Base-by-base conservation (phyloP, 2,329 filamentous ascomycete species). In the Diaporthe amygdali region DNA sequence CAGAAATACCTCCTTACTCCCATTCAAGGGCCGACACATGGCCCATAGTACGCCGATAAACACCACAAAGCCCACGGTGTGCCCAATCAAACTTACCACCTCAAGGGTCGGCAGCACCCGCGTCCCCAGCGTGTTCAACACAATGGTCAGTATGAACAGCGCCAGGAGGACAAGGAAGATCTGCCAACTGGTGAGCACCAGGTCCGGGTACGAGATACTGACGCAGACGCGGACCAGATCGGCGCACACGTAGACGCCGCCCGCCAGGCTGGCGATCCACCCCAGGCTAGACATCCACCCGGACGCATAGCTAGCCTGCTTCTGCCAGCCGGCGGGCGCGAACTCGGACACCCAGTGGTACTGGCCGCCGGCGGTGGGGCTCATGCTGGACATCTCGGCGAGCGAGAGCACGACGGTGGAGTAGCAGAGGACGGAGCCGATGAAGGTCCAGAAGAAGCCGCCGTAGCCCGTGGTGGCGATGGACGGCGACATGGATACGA, bases 401-500 rank as follows among this genome's bases (percentile, higher is more conserved):
- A 73, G 69, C 1, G 55, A 66, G 6, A 66, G 59, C n/a, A 75
- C 66, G 27, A 77, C 71, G 22, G 74, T 41, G 10, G 66, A 61
- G 59, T 76, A 77, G 68, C 72, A 73, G 22, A 71, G 14, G 52
- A 72, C 71, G 59, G 70, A 75, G 22, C 70, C 72, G 15, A 76
- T 44, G 41, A 74, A 76, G 46, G 72, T 74, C 75, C 75, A 77
- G 68, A 77, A 76, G 55, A 74, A 69, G 9, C 75, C 75, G 5
- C 74, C 75, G 49, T 72, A 76, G n/a, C 75, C 75, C 17, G 73
- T 70, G 4, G 75, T 70, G 37, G 71, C 70, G 37, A 76, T 69
- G 2, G 70, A 73, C 15, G 73, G 70, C 3, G 72, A 71, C 68
- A 76, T 68, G 30, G 71, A 74, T 8, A 75, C 69, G 32, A 77